Percentiles rank a stretch among this genome's conserved stretches.
These are phyloP conservation scores for Tulasnella sp. DNA, from an alignment of 768 basidiomycete genomes.

Conservation along the genomic window DNA sequence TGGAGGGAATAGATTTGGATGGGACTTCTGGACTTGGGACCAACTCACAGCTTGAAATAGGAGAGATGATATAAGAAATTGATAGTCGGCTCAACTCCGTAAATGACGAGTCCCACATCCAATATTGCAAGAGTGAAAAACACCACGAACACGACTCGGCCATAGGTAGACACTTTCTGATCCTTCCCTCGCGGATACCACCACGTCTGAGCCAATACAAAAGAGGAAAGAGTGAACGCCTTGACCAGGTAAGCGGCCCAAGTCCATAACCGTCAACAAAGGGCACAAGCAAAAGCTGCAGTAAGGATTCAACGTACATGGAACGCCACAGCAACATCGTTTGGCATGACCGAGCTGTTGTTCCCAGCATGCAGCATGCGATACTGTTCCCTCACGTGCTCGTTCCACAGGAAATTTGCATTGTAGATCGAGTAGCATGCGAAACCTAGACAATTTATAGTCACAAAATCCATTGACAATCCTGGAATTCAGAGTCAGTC, in stretches of 20 bases:
- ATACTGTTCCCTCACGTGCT: conserved; percentile 28
- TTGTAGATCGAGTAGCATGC: conserved; percentile 25
- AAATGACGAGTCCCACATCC: conserved; percentile 20
- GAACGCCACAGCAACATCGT: conserved; percentile 32
- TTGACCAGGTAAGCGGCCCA: conserved; percentile 2
- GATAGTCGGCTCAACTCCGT: conserved; percentile 13
- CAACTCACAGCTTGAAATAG: conserved; percentile 26
- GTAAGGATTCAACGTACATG: conserved; percentile 25
- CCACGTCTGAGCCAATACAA: conserved; percentile 27
- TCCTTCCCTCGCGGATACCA: conserved; percentile 23
- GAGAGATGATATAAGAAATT: conserved; percentile 26
- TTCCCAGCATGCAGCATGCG: conserved; percentile 27
- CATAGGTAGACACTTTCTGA: conserved; percentile 15
- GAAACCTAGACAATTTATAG: conserved; percentile 30
- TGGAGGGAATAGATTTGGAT: no score
- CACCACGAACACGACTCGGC: conserved; percentile 21
- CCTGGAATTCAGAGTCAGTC: conserved; percentile 28
- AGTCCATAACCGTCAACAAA: conserved; percentile 26
- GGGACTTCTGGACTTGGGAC: no score
- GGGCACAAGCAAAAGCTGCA: conserved; percentile 22
- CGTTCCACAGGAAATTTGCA: conserved; percentile 25
- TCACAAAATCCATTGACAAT: conserved; percentile 30
- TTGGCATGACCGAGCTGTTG: conserved; percentile 26
- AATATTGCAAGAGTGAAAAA: conserved; percentile 21
- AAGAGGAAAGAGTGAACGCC: conserved; percentile 24